Evolutionary conservation across 306 rosid species (phyloP).

Genomic region (Mucuna pruriens): DNA sequence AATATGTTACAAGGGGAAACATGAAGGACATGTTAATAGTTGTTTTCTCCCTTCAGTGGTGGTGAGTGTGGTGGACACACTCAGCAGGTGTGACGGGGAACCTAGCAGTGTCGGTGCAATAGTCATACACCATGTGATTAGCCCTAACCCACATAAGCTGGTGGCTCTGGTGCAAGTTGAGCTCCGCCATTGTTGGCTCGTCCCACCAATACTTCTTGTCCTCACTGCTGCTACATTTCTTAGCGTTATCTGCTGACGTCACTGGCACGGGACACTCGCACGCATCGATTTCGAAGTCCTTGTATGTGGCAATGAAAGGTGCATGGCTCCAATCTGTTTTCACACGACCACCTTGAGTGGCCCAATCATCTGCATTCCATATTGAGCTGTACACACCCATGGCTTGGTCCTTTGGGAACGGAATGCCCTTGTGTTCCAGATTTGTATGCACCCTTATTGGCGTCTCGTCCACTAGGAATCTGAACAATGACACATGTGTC

Average conservation of each 20-base stretch:
- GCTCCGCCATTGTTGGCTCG: constrained; percentile 61
- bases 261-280: constrained; percentile 59
- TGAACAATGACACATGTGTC: constrained; percentile 2
- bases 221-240: constrained; percentile 61
- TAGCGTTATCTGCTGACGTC: constrained; percentile 44
- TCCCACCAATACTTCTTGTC: constrained; percentile 93
- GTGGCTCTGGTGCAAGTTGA: constrained; percentile 85
- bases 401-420: constrained; percentile 83
- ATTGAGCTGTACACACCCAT: constrained; percentile 96
- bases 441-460: constrained; percentile 84
- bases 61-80: constrained; percentile 85
- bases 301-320: constrained; percentile 78
- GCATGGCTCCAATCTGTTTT: constrained; percentile 97
- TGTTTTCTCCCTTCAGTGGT: neutral
- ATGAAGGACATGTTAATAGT: constrained; percentile 52
- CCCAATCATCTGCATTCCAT: constrained; percentile 99
- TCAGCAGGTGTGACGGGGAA: constrained; percentile 70
- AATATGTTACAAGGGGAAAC: constrained; percentile 42
- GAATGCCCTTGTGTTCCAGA: constrained; percentile 79
- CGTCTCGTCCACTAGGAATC: constrained; percentile 82
- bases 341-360: constrained; percentile 96
- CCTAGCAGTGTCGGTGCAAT: constrained; percentile 76
- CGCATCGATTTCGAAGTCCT: constrained; percentile 68
- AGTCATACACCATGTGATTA: constrained; percentile 89
- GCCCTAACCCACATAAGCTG: constrained; percentile 92